These are phyloP conservation scores for Camillea tinctor DNA, from an alignment of 2,329 filamentous ascomycete genomes.

Conservation along the genomic window DNA sequence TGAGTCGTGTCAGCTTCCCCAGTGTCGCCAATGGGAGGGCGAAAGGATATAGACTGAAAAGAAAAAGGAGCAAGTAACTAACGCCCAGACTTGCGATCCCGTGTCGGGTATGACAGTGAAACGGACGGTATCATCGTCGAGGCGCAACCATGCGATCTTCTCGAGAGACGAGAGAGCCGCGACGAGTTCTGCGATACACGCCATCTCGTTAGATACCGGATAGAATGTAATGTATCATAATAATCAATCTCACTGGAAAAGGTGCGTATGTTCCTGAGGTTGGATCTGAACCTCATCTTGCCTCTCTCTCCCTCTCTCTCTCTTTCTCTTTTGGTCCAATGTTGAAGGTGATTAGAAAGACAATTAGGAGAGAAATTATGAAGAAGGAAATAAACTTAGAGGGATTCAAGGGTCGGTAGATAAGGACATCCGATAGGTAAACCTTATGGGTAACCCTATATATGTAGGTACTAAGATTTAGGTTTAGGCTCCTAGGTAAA, in stretches of 20 bases:
- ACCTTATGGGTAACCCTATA: too few species aligned
- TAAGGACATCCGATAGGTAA: too few species aligned
- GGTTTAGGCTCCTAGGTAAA: too few species aligned
- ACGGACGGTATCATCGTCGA: conserved; percentile 82
- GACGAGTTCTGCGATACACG: conserved; percentile 53
- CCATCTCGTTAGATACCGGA: conserved; percentile 9
- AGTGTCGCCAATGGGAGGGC: conserved; percentile 20
- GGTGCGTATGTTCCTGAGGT: conserved; percentile 64
- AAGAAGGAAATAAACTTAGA: too few species aligned
- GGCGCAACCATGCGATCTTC: conserved; percentile 85
- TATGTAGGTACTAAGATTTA: too few species aligned
- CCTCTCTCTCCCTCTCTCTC: too few species aligned
- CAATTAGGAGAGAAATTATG: neutral
- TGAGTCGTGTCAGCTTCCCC: conserved; percentile 30
- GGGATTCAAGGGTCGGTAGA: too few species aligned
- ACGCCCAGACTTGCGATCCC: conserved; percentile 96
- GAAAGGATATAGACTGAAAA: too few species aligned
- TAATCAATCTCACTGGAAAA: conserved; percentile 55
- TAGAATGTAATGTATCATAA: too few species aligned
- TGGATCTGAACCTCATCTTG: conserved; percentile 65
- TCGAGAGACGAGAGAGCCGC: conserved; percentile 66
- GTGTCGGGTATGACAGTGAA: conserved; percentile 96
- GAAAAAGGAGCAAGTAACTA: conserved; percentile 39
- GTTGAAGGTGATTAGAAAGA: conserved; percentile 2
- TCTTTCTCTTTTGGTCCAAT: neutral